Conservation (phyloP, 2,329 filamentous ascomycete genomes). For the Fusarium longipes region DNA sequence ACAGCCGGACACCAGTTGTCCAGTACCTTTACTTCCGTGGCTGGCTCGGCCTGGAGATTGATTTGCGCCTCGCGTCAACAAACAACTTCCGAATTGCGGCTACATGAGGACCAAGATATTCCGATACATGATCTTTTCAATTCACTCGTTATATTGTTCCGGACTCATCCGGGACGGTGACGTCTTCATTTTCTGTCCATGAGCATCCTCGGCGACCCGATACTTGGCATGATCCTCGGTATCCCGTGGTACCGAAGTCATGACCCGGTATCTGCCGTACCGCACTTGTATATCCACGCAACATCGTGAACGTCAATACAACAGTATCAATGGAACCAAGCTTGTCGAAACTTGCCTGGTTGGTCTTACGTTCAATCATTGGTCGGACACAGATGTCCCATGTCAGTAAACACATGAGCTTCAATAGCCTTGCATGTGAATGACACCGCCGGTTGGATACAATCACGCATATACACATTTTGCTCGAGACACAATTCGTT, state of each 20-base stretch:
- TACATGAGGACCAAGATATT: conserved; percentile 26
- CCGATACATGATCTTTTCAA: conserved; percentile 27
- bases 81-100: conserved; percentile 37
- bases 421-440: neutral
- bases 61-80: conserved; percentile 22
- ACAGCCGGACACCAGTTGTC: conserved; percentile 7
- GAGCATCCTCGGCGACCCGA: conserved; percentile 36
- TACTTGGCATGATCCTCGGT: conserved; percentile 41
- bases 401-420: neutral
- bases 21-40: conserved; percentile 7
- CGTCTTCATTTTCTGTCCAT: conserved; percentile 30
- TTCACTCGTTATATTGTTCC: conserved; percentile 18
- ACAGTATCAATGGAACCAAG: neutral
- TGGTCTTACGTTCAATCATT: neutral
- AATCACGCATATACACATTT: conserved; percentile 9
- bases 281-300: conserved; percentile 31
- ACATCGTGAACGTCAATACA: neutral
- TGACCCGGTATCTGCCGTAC: conserved; percentile 29
- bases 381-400: neutral
- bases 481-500: conserved; percentile 4
- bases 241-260: conserved; percentile 36
- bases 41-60: conserved; percentile 32
- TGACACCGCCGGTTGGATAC: neutral
- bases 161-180: conserved; percentile 32
- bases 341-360: neutral